Base-by-base conservation (phyloP, 2,329 filamentous ascomycete genomes). In the Phaeosphaeria sp. region DNA sequence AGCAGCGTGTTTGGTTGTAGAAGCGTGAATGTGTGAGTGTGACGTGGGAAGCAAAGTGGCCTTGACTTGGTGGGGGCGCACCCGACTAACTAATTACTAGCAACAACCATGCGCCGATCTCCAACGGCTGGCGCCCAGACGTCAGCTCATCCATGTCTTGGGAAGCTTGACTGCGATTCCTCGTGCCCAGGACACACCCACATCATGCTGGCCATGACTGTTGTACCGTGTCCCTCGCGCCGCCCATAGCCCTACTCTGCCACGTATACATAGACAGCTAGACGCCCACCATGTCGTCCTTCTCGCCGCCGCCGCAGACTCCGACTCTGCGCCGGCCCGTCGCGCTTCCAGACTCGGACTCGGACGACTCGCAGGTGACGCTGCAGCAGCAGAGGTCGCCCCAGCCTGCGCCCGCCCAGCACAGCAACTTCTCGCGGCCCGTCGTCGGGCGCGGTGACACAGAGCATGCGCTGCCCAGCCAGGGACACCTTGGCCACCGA, bases 401-500 rank as follows among this genome's bases (percentile, higher is more conserved):
- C 56, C 74, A 77, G 66, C 65, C 73, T 53, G 68, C 68, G 25
- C 71, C 64, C 50, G 67, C 57, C 66, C 70, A 59, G 17, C 75
- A 76, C n/a, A 27, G 25, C 25, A 79, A 78, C 70, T 77, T 73
- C 67, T 73, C 71, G 56, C 72, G 74, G 58, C 74, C 55, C 66
- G 71, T 64, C 71, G 77, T 57, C 65, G 69, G 69, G 74, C 74
- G 72, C 75, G 59, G 46, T 18, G 52, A 55, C 21, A 50, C 52
- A 18, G 46, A 54, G 44, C 51, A 80, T 72, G 44, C 72, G 78
- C 52, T 59, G 3, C 64, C 64, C 59, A 64, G 57, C 48, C 65
- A 66, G 62, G 60, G 58, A 46, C 61, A 65, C 53, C 77, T 76
- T 66, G 81, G 68, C 80, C 90, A 82, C 77, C 85, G 73, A 77